A percentile compares a stretch with the other conserved stretches of the same genome.
phyloP scores from a whole-genome alignment of 495 filamentous ascomycete genomes.

The Neurospora sp. region DNA sequence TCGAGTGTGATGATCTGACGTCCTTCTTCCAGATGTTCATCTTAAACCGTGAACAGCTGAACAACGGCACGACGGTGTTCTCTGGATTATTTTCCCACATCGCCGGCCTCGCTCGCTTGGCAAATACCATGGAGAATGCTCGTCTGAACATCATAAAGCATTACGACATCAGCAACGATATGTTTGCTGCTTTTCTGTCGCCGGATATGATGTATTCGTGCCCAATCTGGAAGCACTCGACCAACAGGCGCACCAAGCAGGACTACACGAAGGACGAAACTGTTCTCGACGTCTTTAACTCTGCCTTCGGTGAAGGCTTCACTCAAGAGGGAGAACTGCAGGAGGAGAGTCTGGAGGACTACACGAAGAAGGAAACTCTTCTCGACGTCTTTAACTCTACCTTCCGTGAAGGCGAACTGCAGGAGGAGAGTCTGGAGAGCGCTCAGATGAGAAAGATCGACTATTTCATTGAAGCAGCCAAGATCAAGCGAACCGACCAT shows the following conservation, averaged over 20 bases:
- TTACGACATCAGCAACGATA: slow-evolving; percentile 65
- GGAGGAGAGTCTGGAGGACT: slow-evolving; percentile 46
- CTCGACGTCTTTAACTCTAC: too few species aligned
- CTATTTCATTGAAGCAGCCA: slow-evolving; percentile 49
- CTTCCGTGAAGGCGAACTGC: too few species aligned
- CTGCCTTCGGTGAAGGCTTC: too few species aligned
- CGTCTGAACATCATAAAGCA: slow-evolving; percentile 58
- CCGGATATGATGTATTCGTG: slow-evolving; percentile 70
- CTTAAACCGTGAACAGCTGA: slow-evolving; percentile 44
- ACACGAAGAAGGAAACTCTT: too few species aligned
- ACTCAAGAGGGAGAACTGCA: too few species aligned
- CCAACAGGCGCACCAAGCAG: background rate
- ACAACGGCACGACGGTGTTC: slow-evolving; percentile 45
- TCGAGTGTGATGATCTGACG: slow-evolving; percentile 51
- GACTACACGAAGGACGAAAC: too few species aligned
- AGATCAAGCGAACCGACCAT: slow-evolving; percentile 51
- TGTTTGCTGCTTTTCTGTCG: slow-evolving; percentile 64
- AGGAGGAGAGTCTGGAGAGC: slow-evolving; percentile 45
- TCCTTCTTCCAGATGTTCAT: slow-evolving; percentile 63
- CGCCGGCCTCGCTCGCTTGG: slow-evolving; percentile 42
- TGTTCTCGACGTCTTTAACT: too few species aligned
- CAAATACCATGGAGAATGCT: slow-evolving; percentile 55
- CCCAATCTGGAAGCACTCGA: slow-evolving; percentile 47
- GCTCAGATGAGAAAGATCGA: slow-evolving; percentile 57
- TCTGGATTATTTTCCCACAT: slow-evolving; percentile 45